Evolutionary conservation across 2,329 filamentous ascomycete genomes (phyloP), one percentile per base, ranked within the genome.

Genomic region (Arthrobotrys megalospora): DNA sequence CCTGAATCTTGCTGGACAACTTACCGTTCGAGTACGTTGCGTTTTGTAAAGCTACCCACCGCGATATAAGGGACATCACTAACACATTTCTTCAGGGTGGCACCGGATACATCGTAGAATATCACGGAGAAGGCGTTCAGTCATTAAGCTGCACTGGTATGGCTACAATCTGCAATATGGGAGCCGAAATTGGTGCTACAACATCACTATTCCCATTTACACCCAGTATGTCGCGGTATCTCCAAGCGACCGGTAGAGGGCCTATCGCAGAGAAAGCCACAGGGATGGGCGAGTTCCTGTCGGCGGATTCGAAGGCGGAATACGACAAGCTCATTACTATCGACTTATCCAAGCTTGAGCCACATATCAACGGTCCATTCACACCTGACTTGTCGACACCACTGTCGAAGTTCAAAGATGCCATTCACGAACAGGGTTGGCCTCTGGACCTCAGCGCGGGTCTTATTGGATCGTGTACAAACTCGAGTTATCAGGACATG

Each of bases 401-500:
- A 3, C 86, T 99, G 68, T 97, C 94, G 60, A 88, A 91, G 83
- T 99, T 99, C 87, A 93, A 94, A 83, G 89, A 93, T 75, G 91
- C 92, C 1, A 93, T 97, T 21, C 88, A 92, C 85, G 88, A 91
- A 82, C 93, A 97, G 85, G 87, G 92, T 63, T 99, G 96, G 96
- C 96, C 96, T 1, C 89, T 93, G 83, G 93, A 91, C 80, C 91
- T 99, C 79, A 96, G 94, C 11, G 95, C 96, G 28, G 94, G 94
- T 64, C 88, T 99, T 68, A 99, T 99, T 83, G 96, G 96, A 78
- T 97, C 94, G 86, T 99, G 96, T 88, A 99, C 96, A 63, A 99
- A 99, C 88, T 97, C 93, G 84, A 98, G 96, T 1, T 99, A 98
- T 85, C 92, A 97, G 85, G 96, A 99, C 84, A 99, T 99, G 96